These are phyloP conservation scores for Neofusicoccum parvum DNA, from an alignment of 2,329 filamentous ascomycete species.

Conservation along the genomic window DNA sequence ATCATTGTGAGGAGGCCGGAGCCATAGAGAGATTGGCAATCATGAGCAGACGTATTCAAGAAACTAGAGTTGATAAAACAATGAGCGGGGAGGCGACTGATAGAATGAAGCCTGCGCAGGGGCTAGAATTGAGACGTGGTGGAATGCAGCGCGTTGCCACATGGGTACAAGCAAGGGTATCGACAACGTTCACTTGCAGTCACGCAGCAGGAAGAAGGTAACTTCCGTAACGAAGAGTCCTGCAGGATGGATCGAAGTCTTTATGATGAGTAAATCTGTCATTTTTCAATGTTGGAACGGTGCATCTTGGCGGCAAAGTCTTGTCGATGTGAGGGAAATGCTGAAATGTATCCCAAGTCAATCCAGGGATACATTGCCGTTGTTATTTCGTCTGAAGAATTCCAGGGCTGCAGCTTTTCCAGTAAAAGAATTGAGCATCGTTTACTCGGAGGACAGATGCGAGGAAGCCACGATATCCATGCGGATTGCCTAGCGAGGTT, in stretches of 20 bases:
- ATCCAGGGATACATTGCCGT: neutral
- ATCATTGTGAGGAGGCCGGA: neutral
- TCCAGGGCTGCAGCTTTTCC: neutral
- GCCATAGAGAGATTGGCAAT: neutral
- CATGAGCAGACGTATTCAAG: neutral
- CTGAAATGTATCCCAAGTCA: neutral
- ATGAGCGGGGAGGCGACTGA: neutral
- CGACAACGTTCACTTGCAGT: neutral
- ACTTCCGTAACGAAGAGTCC: neutral
- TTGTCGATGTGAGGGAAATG: neutral
- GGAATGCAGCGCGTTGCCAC: conserved; percentile 15
- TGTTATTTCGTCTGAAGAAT: neutral
- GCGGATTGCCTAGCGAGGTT: too few relatives aligned
- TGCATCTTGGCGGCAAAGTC: neutral
- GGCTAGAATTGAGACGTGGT: neutral
- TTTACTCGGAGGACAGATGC: neutral
- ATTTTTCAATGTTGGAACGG: neutral
- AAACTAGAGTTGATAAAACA: neutral
- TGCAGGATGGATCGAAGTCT: neutral
- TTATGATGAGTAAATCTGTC: neutral
- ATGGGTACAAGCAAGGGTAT: conserved; percentile 7
- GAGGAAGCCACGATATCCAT: too few relatives aligned
- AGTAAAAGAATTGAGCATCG: neutral
- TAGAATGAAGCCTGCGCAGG: neutral
- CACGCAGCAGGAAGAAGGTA: neutral